phyloP scores from a whole-genome alignment of 2,329 filamentous ascomycete species.

The Colletotrichum godetiae region DNA sequence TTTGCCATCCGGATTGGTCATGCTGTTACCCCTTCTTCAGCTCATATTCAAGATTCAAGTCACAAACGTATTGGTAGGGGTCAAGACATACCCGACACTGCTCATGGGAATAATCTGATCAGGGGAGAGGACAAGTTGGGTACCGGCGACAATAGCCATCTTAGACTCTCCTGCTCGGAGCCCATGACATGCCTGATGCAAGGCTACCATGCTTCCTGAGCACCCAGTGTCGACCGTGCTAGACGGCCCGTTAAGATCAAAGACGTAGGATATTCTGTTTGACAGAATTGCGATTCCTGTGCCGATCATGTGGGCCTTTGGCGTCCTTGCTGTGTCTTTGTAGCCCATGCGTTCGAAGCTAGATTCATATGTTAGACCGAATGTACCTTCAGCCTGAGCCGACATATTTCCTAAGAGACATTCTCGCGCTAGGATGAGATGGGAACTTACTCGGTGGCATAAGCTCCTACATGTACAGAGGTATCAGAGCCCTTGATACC shows the following conservation, averaged over 20 bases:
- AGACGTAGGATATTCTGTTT: conserved; percentile 60
- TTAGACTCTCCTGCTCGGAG: conserved; percentile 39
- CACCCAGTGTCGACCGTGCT: conserved; percentile 64
- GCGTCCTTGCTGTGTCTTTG: conserved; percentile 26
- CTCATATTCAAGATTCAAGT: background rate
- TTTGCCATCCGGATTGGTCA: conserved; percentile 41
- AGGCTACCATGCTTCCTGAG: conserved; percentile 56
- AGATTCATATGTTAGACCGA: background rate
- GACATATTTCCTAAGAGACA: conserved; percentile 1
- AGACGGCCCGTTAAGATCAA: conserved; percentile 57
- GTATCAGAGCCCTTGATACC: background rate
- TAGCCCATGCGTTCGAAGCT: conserved; percentile 16
- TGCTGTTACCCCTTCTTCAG: background rate
- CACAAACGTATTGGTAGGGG: background rate
- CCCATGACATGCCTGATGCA: conserved; percentile 53
- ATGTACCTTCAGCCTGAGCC: background rate
- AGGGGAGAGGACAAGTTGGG: conserved; percentile 37
- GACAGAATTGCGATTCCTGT: conserved; percentile 52
- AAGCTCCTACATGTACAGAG: background rate
- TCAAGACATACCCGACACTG: conserved; percentile 16
- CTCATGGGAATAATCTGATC: conserved; percentile 41
- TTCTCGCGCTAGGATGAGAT: background rate
- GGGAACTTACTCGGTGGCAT: conserved; percentile 36
- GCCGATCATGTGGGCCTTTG: conserved; percentile 55
- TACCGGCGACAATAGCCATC: conserved; percentile 40